Evolutionary conservation across 1,284 basidiomycete species (phyloP).

Genomic region (Crucibulum cyathiforme): DNA sequence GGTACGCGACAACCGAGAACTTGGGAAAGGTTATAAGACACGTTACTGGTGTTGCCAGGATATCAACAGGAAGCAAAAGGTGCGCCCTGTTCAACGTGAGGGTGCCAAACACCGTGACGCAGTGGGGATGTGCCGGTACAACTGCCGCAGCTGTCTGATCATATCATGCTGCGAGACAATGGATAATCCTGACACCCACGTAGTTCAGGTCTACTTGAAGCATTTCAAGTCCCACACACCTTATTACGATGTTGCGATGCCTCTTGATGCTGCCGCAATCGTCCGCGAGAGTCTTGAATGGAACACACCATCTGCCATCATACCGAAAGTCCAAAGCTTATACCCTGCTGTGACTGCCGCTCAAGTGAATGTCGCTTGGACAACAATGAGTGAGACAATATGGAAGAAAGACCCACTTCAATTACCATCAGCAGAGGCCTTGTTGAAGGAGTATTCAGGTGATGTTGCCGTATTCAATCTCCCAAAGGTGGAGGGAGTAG

Average conservation of each 20-base stretch:
- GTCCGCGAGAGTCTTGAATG: neutral
- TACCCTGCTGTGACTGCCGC: conserved; percentile 2
- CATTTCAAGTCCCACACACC: too few species aligned
- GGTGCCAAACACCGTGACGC: too few species aligned
- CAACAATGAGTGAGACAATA: neutral
- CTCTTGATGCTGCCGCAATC: conserved; percentile 1
- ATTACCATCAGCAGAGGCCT: neutral
- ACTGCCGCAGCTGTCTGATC: too few species aligned
- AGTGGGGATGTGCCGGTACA: too few species aligned
- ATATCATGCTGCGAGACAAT: neutral
- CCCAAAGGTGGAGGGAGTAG: neutral
- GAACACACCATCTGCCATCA: neutral
- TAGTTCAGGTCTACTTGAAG: too few species aligned
- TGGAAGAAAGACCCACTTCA: neutral
- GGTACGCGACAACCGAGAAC: conserved; percentile 3
- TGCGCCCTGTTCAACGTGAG: too few species aligned
- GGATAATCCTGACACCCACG: conserved; percentile 2
- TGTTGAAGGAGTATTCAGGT: neutral
- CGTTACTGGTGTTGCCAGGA: conserved; percentile 12
- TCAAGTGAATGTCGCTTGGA: too few species aligned
- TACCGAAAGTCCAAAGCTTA: neutral
- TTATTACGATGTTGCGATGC: conserved; percentile 3
- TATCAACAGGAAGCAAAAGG: conserved; percentile 7
- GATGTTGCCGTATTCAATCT: neutral
- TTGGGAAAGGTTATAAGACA: conserved; percentile 3